A percentile compares a stretch with the other conserved stretches of the same genome.
Evolutionary conservation across 176 grass and related monocot species (phyloP).

Genomic region (Echinochloa phyllopogon): DNA sequence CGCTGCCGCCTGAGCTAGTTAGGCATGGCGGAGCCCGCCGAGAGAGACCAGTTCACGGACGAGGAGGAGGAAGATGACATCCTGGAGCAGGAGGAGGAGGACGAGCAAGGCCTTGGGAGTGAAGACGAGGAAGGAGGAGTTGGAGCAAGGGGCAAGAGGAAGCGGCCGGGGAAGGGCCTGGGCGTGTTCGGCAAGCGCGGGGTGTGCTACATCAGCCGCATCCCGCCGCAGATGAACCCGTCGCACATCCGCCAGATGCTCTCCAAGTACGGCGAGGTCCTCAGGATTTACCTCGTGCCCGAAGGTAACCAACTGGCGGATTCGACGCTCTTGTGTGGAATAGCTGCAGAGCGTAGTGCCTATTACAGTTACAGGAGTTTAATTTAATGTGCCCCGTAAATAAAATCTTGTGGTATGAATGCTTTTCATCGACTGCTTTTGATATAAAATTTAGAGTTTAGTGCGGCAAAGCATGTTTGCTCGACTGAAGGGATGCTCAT

Average conservation of each 20-base stretch:
- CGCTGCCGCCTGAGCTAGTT: neutral
- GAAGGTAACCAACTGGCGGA: slow-evolving; percentile 57
- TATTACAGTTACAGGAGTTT: neutral
- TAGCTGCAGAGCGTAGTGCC: neutral
- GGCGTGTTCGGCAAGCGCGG: slow-evolving; percentile 61
- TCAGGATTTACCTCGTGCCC: slow-evolving; percentile 83
- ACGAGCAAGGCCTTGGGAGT: neutral
- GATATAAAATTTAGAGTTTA: neutral
- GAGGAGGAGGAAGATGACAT: slow-evolving; percentile 35
- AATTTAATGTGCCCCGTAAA: neutral
- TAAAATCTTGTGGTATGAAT: neutral
- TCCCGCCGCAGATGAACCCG: slow-evolving; percentile 93
- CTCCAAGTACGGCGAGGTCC: slow-evolving; percentile 85
- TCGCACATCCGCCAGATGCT: slow-evolving; percentile 86
- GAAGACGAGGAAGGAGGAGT: slow-evolving; percentile 23
- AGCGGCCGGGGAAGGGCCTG: slow-evolving; percentile 32
- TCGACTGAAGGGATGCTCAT: neutral
- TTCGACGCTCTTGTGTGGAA: neutral
- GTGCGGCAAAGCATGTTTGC: neutral
- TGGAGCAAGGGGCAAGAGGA: slow-evolving; percentile 28
- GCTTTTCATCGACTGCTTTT: too few species aligned
- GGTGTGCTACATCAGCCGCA: slow-evolving; percentile 87
- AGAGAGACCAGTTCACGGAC: slow-evolving; percentile 18
- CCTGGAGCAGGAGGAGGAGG: neutral
- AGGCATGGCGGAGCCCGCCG: slow-evolving; percentile 33